These are phyloP conservation scores for Candida coquimbonensis DNA, from an alignment of 805 yeast genomes.

Conservation along the genomic window DNA sequence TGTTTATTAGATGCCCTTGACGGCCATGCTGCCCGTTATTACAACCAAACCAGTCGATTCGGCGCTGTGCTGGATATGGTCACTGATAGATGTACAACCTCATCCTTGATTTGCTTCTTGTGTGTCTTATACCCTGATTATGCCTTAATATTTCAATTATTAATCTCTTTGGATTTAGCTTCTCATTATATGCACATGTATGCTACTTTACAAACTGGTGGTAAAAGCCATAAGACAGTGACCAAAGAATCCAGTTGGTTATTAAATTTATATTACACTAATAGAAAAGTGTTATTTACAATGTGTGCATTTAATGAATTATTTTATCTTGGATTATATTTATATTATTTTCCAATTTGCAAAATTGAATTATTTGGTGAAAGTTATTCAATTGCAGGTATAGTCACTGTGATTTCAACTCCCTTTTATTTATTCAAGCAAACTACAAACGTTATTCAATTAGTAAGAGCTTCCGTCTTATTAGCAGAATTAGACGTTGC, in stretches of 20 bases:
- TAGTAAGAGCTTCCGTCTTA: slow-evolving; percentile 75
- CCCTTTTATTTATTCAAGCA: slow-evolving; percentile 94
- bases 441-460: slow-evolving; percentile 79
- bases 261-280: slow-evolving; percentile 79
- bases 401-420: slow-evolving; percentile 50
- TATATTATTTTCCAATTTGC: slow-evolving; percentile 49
- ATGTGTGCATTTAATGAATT: slow-evolving; percentile 93
- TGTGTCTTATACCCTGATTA: slow-evolving; percentile 72
- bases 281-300: slow-evolving; percentile 72
- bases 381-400: slow-evolving; percentile 52
- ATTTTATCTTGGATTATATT: slow-evolving; percentile 83
- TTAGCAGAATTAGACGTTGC: slow-evolving; percentile 67
- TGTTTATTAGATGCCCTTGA: slow-evolving; percentile 94
- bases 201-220: slow-evolving; percentile 78
- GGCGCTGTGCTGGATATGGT: slow-evolving; percentile 99
- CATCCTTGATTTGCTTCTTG: slow-evolving; percentile 83
- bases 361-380: slow-evolving; percentile 24
- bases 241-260: slow-evolving; percentile 63
- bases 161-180: slow-evolving; percentile 81
- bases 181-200: slow-evolving; percentile 99
- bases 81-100: slow-evolving; percentile 94
- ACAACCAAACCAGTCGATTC: slow-evolving; percentile 80
- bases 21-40: slow-evolving; percentile 89
- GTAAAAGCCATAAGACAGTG: slow-evolving; percentile 76
- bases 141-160: slow-evolving; percentile 58